Conservation (phyloP, 345 rosid species). For the Balakata baccata region DNA sequence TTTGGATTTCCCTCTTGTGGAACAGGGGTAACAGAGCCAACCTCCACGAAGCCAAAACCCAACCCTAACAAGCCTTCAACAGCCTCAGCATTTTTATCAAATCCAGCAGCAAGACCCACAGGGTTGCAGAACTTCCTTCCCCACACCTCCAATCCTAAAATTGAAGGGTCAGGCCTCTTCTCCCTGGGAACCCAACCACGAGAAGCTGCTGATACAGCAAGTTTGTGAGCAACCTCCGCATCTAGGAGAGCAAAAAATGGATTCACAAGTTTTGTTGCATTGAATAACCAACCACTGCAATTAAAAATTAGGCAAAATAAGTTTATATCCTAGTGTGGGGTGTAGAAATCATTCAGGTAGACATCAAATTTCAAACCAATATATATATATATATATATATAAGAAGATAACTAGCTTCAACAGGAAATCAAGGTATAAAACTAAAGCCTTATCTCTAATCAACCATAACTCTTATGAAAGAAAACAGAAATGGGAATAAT, state of each 20-base stretch:
- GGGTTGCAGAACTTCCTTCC: constrained; percentile 97
- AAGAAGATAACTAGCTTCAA: too few species aligned
- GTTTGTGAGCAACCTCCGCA: constrained; percentile 84
- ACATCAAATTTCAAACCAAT: too few species aligned
- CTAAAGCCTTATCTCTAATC: too few species aligned
- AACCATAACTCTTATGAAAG: too few species aligned
- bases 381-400: too few species aligned
- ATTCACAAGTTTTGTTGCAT: constrained; percentile 87
- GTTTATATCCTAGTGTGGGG: background rate
- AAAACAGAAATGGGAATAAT: too few species aligned
- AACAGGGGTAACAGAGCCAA: constrained; percentile 93
- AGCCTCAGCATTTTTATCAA: constrained; percentile 97
- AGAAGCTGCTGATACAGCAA: constrained; percentile 90
- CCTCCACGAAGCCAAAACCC: constrained; percentile 97
- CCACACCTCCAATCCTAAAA: constrained; percentile 88
- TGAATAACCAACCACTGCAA: constrained; percentile 92
- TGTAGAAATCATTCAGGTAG: too few species aligned
- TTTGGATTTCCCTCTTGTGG: constrained; percentile 96
- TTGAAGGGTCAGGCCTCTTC: constrained; percentile 75
- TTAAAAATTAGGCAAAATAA: constrained; percentile 19
- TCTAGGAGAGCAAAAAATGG: constrained; percentile 92
- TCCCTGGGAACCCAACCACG: constrained; percentile 98
- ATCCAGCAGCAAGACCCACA: constrained; percentile 96
- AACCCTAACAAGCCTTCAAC: constrained; percentile 81
- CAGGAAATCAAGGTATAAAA: too few species aligned